Percentiles rank a stretch among this genome's conserved stretches.
phyloP scores from a whole-genome alignment of 2,329 filamentous ascomycete species.

The Calonectria pseudoreteaudii region DNA sequence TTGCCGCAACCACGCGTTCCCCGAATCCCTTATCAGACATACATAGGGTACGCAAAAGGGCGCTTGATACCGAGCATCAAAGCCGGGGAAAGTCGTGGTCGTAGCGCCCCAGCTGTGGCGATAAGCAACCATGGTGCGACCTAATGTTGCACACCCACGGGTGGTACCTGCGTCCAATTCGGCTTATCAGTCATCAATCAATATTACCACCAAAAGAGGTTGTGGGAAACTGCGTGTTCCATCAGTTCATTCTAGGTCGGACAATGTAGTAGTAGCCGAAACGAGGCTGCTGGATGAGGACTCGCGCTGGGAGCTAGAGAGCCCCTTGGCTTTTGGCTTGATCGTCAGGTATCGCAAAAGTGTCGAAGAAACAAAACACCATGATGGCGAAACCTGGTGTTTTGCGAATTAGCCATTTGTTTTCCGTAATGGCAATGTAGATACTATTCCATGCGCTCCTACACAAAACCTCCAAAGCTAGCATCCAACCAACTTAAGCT shows the following conservation, averaged over 20 bases:
- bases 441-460: not conserved
- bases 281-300: not conserved
- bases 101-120: not conserved
- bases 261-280: not conserved
- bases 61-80: not conserved
- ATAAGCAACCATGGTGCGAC: conserved; percentile 17
- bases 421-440: not conserved
- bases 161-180: not conserved
- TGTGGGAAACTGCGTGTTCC: not conserved
- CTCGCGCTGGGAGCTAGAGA: not conserved
- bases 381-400: not conserved
- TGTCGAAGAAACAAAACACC: too few species aligned
- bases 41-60: too few species aligned
- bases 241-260: not conserved
- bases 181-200: conserved; percentile 17
- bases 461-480: not conserved
- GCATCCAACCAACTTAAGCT: conserved; percentile 16
- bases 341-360: not conserved
- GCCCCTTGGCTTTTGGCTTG: not conserved
- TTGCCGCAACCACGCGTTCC: not conserved
- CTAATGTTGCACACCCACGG: not conserved
- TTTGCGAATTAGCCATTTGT: not conserved
- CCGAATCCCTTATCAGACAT: conserved; percentile 19
- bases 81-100: not conserved
- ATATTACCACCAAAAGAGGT: not conserved